Conservation (phyloP, 805 yeast species). For the Lachancea meyersii region DNA sequence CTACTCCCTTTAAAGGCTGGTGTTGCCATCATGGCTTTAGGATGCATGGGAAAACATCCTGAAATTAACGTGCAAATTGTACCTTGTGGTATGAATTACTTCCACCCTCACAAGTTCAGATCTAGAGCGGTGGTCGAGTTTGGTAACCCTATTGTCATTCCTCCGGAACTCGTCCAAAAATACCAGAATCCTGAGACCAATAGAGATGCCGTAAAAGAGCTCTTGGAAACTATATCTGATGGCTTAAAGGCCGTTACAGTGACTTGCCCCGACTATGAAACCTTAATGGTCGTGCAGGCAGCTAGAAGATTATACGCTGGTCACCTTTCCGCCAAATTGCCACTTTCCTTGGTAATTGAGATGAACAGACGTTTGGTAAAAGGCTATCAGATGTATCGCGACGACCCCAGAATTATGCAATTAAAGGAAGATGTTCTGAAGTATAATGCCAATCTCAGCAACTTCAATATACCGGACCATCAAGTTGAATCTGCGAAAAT, state of each 20-base stretch:
- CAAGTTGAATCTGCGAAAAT: conserved; percentile 48
- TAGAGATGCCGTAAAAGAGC: conserved; percentile 63
- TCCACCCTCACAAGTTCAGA: conserved; percentile 91
- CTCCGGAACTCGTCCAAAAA: conserved; percentile 52
- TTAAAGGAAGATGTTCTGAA: conserved; percentile 57
- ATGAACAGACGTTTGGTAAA: conserved; percentile 80
- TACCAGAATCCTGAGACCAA: conserved; percentile 61
- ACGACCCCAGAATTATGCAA: conserved; percentile 59
- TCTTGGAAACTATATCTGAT: conserved; percentile 63
- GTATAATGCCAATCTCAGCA: conserved; percentile 68
- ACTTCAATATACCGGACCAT: conserved; percentile 53
- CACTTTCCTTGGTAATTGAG: conserved; percentile 80
- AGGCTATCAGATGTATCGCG: conserved; percentile 70
- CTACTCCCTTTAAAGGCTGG: conserved; percentile 92
- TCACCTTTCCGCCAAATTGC: conserved; percentile 62
- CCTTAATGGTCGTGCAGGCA: conserved; percentile 82
- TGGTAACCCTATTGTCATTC: conserved; percentile 77
- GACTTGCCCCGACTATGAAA: conserved; percentile 82
- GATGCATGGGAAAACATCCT: conserved; percentile 78
- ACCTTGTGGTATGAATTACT: conserved; percentile 96
- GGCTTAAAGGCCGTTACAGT: conserved; percentile 83
- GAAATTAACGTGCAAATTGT: conserved; percentile 76
- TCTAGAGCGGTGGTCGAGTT: conserved; percentile 93
- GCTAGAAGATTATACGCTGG: conserved; percentile 84
- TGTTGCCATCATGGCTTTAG: conserved; percentile 96